These are phyloP conservation scores for Psilocybe tampanensis DNA, from an alignment of 768 basidiomycete genomes.

Conservation along the genomic window DNA sequence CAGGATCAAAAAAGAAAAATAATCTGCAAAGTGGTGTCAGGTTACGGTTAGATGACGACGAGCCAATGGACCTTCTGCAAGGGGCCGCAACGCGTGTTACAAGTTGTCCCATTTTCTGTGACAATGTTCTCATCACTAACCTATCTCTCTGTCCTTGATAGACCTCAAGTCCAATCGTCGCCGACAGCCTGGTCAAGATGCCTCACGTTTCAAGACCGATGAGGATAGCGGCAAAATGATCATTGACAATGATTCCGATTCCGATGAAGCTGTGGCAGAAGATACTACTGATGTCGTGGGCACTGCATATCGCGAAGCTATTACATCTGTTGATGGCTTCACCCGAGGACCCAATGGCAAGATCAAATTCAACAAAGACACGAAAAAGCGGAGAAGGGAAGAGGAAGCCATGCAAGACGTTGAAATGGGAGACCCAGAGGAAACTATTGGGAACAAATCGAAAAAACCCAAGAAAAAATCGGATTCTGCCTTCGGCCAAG, in stretches of 20 bases:
- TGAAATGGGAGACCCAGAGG: conserved; percentile 39
- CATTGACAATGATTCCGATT: conserved; percentile 60
- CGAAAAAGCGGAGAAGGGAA: conserved; percentile 85
- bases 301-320: conserved; percentile 78
- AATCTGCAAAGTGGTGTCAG: conserved; percentile 48
- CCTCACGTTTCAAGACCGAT: conserved; percentile 85
- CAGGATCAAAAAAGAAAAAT: conserved; percentile 34
- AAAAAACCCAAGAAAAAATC: conserved; percentile 60
- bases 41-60: conserved; percentile 84
- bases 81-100: conserved; percentile 73
- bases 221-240: conserved; percentile 81
- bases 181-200: conserved; percentile 85
- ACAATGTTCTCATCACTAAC: not conserved
- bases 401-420: conserved; percentile 74
- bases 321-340: conserved; percentile 90
- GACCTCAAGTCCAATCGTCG: conserved; percentile 51
- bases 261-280: conserved; percentile 42
- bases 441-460: conserved; percentile 28
- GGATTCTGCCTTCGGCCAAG: conserved; percentile 64
- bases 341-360: conserved; percentile 81
- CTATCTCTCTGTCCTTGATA: conserved; percentile 22
- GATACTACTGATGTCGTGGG: conserved; percentile 61
- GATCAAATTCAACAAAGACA: conserved; percentile 96
- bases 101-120: conserved; percentile 57
- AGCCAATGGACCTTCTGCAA: conserved; percentile 93